Evolutionary conservation across 805 yeast genomes (phyloP), one percentile per base, ranked within the genome.

Genomic region (Candida takata): DNA sequence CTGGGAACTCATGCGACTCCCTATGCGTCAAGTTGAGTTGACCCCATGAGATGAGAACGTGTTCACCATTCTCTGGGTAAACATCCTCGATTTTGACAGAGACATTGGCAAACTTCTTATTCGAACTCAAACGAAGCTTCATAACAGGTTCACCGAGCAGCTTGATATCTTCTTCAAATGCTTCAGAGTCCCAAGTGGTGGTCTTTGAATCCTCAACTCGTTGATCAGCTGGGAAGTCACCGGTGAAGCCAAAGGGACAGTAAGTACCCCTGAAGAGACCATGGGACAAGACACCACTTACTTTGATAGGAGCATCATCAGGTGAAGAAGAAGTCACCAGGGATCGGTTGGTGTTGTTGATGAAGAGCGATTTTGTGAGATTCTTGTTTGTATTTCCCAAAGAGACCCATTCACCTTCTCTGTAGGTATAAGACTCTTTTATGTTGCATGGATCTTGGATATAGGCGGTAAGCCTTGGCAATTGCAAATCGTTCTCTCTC

Each of bases 201-300:
- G 67, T 59, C 36, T 65, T 67, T 6, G 61, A 44, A 41, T 67
- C 71, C 42, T 67, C 71, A 29, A 55, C 40, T 36, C 55, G 58
- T 41, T 67, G 72, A 38, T 67, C 70, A 9, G 65, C 54, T 17
- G 72, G 71, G 49, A 67, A 67, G 37, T 67, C 71, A 26, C 71
- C 72, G 17, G 48, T 55, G 42, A 62, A 65, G 2, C 72, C 72
- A 45, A 67, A 67, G 29, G 72, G 72, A 51, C 72, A 67, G 48
- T 46, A 67, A 2, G 65, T 64, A 15, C 72, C 72, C 51, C 71
- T 57, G 40, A 64, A 63, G 17, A 62, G 40, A 6, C 72, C 72
- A 43, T 67, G 68, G 4, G 65, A 60, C 36, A 61, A 50, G 8
- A 49, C 41, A 13, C 70, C 70, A 31, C 55, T 42, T 5, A 26